A percentile compares a stretch with the other conserved stretches of the same genome.
phyloP scores from a whole-genome alignment of 2,329 filamentous ascomycete genomes.

The Calonectria fujianensis region DNA sequence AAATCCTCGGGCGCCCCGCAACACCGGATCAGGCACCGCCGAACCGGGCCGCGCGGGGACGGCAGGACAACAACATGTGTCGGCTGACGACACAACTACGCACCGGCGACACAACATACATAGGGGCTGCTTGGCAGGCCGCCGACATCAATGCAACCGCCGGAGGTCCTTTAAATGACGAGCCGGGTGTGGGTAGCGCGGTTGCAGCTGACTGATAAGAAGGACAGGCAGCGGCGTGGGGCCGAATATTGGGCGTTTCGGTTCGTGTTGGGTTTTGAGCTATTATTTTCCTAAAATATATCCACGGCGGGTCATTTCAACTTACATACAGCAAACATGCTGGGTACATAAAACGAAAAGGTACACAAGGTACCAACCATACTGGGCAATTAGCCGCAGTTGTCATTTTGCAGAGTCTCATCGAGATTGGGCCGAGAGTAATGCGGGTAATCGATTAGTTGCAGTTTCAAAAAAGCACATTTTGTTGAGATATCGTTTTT shows the following conservation, averaged over 20 bases:
- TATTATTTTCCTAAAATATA: constrained; percentile 40
- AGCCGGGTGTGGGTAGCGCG: constrained; percentile 34
- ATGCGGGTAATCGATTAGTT: constrained; percentile 32
- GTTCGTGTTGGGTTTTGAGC: constrained; percentile 13
- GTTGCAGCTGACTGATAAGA: constrained; percentile 8
- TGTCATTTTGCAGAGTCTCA: constrained; percentile 26
- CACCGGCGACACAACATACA: background rate
- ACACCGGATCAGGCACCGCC: constrained; percentile 42
- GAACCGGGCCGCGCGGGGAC: constrained; percentile 25
- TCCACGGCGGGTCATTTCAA: constrained; percentile 31
- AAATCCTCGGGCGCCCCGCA: constrained; percentile 27
- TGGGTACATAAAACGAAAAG: background rate
- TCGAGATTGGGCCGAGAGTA: constrained; percentile 20
- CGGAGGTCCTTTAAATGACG: background rate
- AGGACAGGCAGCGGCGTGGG: constrained; percentile 27
- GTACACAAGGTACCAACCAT: constrained; percentile 15
- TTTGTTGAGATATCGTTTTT: constrained; percentile 24
- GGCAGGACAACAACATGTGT: constrained; percentile 22
- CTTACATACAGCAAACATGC: constrained; percentile 23
- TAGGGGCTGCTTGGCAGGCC: constrained; percentile 6
- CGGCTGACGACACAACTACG: background rate
- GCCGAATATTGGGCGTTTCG: constrained; percentile 35
- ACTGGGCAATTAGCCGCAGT: constrained; percentile 11
- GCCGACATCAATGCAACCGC: constrained; percentile 34
- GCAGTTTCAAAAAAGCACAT: constrained; percentile 25